Evolutionary conservation across 345 rosid genomes (phyloP), one percentile per base, ranked within the genome.

Genomic region (Mallotus nudiflorus): DNA sequence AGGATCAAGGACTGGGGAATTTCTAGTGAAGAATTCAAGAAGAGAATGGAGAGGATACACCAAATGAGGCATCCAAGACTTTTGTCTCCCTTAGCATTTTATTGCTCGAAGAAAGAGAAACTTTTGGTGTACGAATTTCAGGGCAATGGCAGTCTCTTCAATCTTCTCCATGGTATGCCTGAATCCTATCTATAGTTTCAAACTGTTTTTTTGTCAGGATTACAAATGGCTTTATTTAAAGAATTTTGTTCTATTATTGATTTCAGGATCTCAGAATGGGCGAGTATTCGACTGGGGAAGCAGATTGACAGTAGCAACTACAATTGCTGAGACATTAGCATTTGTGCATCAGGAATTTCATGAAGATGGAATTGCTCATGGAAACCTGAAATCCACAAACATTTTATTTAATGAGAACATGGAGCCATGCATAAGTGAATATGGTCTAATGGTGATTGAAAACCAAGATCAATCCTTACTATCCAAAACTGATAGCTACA

Each of bases 21-120:
- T 61, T 71, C 83, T 5, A 69, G 72, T 0, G 82, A 80, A 58
- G 87, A 82, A 13, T 89, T 85, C 73, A 72, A 68, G 58, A 73
- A 53, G 9, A 79, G 89, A 73, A 83, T 89, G 82, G 68, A 58
- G 73, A 83, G 71, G 68, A 66, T 89, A 3, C 79, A 73, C 73
- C 83, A 66, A 42, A 80, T 54, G 39, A 83, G 71, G 84, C 86
- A 83, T 73, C 87, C 82, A 10, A 81, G 79, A 48, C 77, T 85
- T 3, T 44, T 86, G 74, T 72, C 80, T n/a, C 77, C 85, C 0
- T 5, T 85, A 0, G 93, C 91, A 1, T 81, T 78, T 73, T 89
- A 89, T 49, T 86, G 91, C 70, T 86, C 93, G 27, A 68, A 74
- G 58, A 78, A 85, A 68, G 93, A 88, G 81, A 88, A 83, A 80